phyloP scores from a whole-genome alignment of 164 flowering plant species.

The Echeveria elegans region DNA sequence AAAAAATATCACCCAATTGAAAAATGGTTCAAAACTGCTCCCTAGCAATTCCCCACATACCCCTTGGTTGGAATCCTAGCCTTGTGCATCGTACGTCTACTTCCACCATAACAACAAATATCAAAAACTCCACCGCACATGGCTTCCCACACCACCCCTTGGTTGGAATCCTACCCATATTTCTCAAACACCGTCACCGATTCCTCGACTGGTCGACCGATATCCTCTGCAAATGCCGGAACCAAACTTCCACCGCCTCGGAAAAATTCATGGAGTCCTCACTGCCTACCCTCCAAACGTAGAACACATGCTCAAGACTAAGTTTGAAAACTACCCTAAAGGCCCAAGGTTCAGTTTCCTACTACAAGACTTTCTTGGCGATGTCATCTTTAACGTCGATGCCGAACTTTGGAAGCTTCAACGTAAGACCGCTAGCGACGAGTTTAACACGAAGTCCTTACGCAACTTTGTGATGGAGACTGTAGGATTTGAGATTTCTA shows the following conservation, averaged over 20 bases:
- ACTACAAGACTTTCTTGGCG: constrained; percentile 41
- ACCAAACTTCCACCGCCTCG: constrained; percentile 42
- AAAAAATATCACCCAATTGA: too few species aligned
- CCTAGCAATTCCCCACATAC: too few species aligned
- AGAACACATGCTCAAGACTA: constrained; percentile 45
- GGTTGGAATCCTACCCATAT: constrained; percentile 37
- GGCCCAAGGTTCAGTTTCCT: constrained; percentile 24
- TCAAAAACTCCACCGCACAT: background rate
- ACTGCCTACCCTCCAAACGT: constrained; percentile 39
- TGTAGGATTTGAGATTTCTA: constrained; percentile 20
- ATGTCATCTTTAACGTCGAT: constrained; percentile 48
- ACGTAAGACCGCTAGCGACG: constrained; percentile 50
- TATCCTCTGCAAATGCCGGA: constrained; percentile 27
- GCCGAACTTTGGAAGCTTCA: constrained; percentile 45
- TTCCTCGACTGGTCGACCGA: constrained; percentile 53
- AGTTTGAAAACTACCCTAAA: too few species aligned
- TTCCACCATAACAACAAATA: constrained; percentile 13
- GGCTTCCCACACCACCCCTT: constrained; percentile 46
- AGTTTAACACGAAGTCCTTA: constrained; percentile 45
- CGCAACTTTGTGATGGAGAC: too few species aligned
- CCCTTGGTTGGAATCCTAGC: too few species aligned
- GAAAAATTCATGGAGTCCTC: constrained; percentile 20
- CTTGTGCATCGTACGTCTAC: constrained; percentile 12
- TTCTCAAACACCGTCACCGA: constrained; percentile 43
- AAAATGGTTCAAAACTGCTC: too few species aligned